These are phyloP conservation scores for Salix brachista DNA, from an alignment of 345 rosid species.

Conservation along the genomic window DNA sequence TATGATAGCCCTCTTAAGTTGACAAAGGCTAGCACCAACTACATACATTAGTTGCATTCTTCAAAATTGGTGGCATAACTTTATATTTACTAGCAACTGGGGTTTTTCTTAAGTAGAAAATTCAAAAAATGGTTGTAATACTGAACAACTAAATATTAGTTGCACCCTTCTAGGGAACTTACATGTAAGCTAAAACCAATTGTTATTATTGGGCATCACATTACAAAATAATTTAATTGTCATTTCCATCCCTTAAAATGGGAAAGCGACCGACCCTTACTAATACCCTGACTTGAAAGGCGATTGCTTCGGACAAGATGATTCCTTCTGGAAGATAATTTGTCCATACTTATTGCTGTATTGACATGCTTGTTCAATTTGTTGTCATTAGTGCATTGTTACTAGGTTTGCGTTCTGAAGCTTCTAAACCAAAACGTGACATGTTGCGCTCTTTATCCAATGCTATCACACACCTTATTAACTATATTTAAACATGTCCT, in stretches of 20 bases:
- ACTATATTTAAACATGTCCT: neutral
- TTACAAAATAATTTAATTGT: no score
- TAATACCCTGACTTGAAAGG: neutral
- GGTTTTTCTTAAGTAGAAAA: no score
- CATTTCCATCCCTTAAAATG: neutral
- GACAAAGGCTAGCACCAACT: neutral
- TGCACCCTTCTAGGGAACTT: no score
- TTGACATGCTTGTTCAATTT: neutral
- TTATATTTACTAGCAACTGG: neutral
- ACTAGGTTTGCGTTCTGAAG: neutral
- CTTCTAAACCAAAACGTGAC: neutral
- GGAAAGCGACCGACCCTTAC: neutral
- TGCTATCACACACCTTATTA: neutral
- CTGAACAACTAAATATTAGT: no score
- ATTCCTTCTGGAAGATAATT: neutral
- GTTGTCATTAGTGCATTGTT: neutral
- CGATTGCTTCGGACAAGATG: neutral
- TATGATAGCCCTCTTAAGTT: neutral
- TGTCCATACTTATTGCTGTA: neutral
- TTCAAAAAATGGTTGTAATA: no score
- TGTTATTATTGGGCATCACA: no score
- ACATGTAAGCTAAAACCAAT: no score
- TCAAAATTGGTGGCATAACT: neutral
- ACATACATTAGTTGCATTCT: neutral
- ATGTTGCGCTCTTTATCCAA: neutral